phyloP scores from a whole-genome alignment of 805 yeast genomes.

The Saturnispora quitensis region DNA sequence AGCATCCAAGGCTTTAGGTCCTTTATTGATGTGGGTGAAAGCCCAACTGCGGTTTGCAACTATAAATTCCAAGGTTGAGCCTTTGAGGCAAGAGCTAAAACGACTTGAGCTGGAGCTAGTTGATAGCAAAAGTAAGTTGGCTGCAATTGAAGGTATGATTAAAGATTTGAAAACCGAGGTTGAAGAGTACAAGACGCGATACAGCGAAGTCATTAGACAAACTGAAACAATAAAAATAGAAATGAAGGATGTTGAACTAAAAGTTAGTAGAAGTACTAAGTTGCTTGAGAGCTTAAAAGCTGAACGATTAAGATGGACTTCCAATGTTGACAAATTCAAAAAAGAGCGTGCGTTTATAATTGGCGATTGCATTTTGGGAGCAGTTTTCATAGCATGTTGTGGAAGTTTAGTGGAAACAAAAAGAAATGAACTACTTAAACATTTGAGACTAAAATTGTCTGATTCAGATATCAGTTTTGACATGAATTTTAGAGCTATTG shows the following conservation, averaged over 20 bases:
- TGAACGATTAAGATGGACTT: conserved; percentile 73
- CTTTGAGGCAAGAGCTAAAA: conserved; percentile 58
- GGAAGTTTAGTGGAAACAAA: conserved; percentile 37
- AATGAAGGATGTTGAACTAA: conserved; percentile 51
- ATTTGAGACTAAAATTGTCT: conserved; percentile 24
- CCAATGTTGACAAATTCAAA: conserved; percentile 43
- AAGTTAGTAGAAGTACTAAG: conserved; percentile 51
- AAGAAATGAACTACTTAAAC: conserved; percentile 25
- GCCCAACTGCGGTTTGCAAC: conserved; percentile 79
- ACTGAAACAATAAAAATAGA: conserved; percentile 67
- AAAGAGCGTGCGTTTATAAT: conserved; percentile 36
- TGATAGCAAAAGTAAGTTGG: conserved; percentile 56
- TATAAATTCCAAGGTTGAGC: conserved; percentile 63
- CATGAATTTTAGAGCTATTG: conserved; percentile 17
- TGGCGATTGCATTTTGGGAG: conserved; percentile 58
- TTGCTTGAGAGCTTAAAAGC: conserved; percentile 53
- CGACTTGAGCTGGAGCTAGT: conserved; percentile 49
- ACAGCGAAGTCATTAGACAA: conserved; percentile 69
- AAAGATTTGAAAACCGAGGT: conserved; percentile 62
- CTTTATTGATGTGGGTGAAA: conserved; percentile 76
- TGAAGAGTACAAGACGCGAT: conserved; percentile 53
- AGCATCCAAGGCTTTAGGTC: conserved; percentile 95
- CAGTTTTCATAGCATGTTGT: conserved; percentile 52
- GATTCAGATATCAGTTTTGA: conserved; percentile 33
- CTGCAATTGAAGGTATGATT: conserved; percentile 78